Base-by-base conservation (phyloP, 108 stramenopile species). In the Asterionellopsis glacialis region DNA sequence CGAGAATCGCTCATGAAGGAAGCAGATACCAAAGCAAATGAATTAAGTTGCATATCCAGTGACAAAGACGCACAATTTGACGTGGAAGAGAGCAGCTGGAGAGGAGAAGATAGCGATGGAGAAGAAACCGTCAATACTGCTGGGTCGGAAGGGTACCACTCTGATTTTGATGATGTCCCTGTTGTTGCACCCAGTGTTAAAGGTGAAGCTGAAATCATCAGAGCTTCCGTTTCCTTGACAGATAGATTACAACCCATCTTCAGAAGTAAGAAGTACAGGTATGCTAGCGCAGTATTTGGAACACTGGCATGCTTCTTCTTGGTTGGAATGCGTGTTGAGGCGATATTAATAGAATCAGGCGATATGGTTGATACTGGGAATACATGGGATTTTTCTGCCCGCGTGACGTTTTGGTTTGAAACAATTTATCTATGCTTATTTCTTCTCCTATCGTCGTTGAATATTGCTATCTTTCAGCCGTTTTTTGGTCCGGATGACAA, bases 321-420 rank as follows among this genome's bases (percentile, higher is more conserved):
- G 13, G 63, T 85, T 55, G 80, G 77, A 0, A 41, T 62, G 40
- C 74, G 84, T 11, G 54, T 85, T 6, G 84, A 81, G 54, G 24
- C 52, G 14, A 56, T 85, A 26, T 66, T 77, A 10, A 39, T 74
- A 19, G 45, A 49, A 11, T 63, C 59, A 5, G 65, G 70, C 12
- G 24, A 57, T 14, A 23, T 70, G 12, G 49, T 11, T 16, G 18
- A 48, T 9, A 59, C 40, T 42, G 59, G 61, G 0, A 66, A 71
- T 55, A 71, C 75, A 27, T 71, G 64, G 65, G 55, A 76, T 27
- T 26, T 76, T 18, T 0, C 14, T 6, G 58, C 62, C 19, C 13
- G 21, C 0, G 53, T 49, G 21, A 28, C 43, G 4, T 92, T 89
- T 61, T 92, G 87, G 83, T 16, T 69, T 22, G 85, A 87, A 67